phyloP scores from a whole-genome alignment of 768 basidiomycete genomes.

The Suillus brevipes region DNA sequence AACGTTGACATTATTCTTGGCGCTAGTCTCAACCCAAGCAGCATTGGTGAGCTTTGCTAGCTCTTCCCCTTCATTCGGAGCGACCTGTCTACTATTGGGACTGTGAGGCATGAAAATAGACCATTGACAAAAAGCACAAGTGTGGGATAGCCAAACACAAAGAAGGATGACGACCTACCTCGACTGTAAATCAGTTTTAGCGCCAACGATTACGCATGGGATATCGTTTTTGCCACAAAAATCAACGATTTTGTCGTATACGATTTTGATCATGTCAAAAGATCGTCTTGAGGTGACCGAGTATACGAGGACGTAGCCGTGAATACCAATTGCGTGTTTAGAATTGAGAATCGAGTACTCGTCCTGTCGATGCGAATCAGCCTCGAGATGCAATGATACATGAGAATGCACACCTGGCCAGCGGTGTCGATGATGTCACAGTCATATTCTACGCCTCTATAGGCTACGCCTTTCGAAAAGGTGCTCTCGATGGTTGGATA shows the following conservation, averaged over 20 bases:
- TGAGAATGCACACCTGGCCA: constrained; percentile 69
- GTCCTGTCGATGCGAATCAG: constrained; percentile 53
- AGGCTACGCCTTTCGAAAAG: constrained; percentile 79
- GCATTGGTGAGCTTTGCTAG: constrained; percentile 72
- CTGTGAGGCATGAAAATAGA: constrained; percentile 35
- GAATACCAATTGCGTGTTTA: constrained; percentile 94
- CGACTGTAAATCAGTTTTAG: constrained; percentile 80
- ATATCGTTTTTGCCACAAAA: constrained; percentile 83
- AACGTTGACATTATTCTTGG: constrained; percentile 84
- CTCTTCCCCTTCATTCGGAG: constrained; percentile 68
- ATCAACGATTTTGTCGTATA: constrained; percentile 91
- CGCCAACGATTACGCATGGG: constrained; percentile 92
- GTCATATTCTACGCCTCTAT: constrained; percentile 89
- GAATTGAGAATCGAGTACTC: constrained; percentile 93
- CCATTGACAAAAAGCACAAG: constrained; percentile 18
- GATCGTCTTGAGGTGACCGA: constrained; percentile 86
- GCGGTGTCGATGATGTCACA: constrained; percentile 99
- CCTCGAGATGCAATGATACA: constrained; percentile 10
- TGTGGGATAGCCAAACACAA: constrained; percentile 14
- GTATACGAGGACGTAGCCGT: constrained; percentile 97
- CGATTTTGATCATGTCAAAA: constrained; percentile 92
- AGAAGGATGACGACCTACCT: constrained; percentile 51
- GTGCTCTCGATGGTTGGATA: constrained; percentile 95
- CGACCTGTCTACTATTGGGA: constrained; percentile 65
- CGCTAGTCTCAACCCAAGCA: constrained; percentile 87